Base-by-base conservation (phyloP, 495 filamentous ascomycete genomes). In the Penicillium silybi region DNA sequence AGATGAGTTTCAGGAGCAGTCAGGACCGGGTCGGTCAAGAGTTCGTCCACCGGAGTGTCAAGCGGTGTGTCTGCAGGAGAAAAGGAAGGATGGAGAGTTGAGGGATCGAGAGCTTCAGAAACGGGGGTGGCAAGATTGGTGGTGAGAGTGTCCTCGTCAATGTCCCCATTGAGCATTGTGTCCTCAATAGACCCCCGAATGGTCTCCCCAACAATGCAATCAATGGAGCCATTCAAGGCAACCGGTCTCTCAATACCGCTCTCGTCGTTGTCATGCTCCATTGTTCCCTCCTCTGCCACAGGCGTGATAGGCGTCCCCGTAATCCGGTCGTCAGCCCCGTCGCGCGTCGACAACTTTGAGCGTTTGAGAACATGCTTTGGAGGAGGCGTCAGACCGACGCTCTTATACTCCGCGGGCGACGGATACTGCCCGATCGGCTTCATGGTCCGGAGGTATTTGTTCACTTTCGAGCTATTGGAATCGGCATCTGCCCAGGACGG, bases 341-440 rank as follows among this genome's bases (percentile, higher is more conserved):
- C 41, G 11, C 46, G 47, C 37, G 27, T 17, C 44, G 29, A 40
- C 41, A 54, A 35, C 34, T 55, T 55, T 16, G 39, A 16, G 23
- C 39, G 44, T 20, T 52, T 51, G 15, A 18, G 25, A 6, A 40
- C 26, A 38, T 48, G 16, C 26, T 57, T 42, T 15, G 43, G 19
- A 0, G 49, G 62, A 27, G 59, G 62, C 20, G 27, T 50, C 5
- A 65, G 48, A 17, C 56, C 59, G 15, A 48, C 62, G 40, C 46
- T 52, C 29, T 57, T 56, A 43, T 65, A 65, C 40, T 65, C 62
- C 20, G 53, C 56, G 15, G 15, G 22, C 29, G 62, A 60, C 29
- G 62, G 62, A 41, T 63, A 65, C 42, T 63, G 40, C 22, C 62
- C 62, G 19, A 65, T 57, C 51, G 62, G 62, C 54, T 47, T 59